These are phyloP conservation scores for Tinospora cordifolia DNA, from an alignment of 164 flowering plant species.

Conservation along the genomic window DNA sequence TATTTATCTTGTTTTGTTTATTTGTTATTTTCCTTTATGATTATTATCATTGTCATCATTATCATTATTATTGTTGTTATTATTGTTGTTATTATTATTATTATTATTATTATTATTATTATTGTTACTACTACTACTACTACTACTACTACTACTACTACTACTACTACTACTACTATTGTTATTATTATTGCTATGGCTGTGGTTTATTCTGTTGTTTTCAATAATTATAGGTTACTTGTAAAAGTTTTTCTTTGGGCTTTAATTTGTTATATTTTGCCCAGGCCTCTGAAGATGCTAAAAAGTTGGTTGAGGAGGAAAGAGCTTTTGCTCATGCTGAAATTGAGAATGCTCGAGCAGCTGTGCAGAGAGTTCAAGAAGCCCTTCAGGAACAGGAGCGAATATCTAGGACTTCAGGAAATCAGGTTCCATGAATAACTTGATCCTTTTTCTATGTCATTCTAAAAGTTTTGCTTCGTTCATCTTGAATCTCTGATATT, in stretches of 20 bases:
- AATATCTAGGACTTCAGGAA: constrained; percentile 52
- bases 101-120: too few species aligned
- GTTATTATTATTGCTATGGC: too few species aligned
- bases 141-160: too few species aligned
- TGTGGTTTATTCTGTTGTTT: not conserved
- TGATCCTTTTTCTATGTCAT: not conserved
- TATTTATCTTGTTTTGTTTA: too few species aligned
- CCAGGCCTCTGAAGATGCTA: constrained; percentile 97
- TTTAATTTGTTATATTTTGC: not conserved
- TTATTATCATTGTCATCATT: too few species aligned
- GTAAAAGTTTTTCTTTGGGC: not conserved
- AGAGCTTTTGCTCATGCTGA: constrained; percentile 92
- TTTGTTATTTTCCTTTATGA: too few species aligned
- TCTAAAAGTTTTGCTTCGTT: not conserved
- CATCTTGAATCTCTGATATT: not conserved
- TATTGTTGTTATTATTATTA: too few species aligned
- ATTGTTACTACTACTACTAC: too few species aligned
- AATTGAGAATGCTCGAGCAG: constrained; percentile 89
- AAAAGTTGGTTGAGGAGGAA: constrained; percentile 80
- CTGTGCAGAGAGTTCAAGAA: constrained; percentile 86
- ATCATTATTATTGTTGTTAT: too few species aligned
- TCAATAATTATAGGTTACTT: not conserved
- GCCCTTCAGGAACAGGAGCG: constrained; percentile 80
- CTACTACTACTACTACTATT: too few species aligned
- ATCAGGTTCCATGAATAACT: constrained; percentile 49